phyloP scores from a whole-genome alignment of 345 rosid species.

The Firmiana major region DNA sequence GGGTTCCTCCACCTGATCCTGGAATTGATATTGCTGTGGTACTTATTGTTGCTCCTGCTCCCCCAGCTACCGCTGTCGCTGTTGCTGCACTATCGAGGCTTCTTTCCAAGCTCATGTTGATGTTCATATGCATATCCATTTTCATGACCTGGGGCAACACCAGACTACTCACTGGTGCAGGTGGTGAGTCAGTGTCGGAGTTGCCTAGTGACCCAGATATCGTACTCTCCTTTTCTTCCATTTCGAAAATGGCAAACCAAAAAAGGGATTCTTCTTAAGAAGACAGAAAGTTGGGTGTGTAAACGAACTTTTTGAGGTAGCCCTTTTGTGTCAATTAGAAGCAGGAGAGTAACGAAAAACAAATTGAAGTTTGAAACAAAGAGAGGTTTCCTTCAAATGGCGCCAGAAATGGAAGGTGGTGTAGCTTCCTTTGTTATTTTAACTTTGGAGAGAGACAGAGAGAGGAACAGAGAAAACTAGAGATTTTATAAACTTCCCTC shows the following conservation, averaged over 20 bases:
- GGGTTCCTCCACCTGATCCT: slow-evolving; percentile 1
- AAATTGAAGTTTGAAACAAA: slow-evolving; percentile 22
- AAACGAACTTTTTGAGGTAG: not conserved
- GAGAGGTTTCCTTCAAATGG: slow-evolving; percentile 28
- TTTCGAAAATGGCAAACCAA: slow-evolving; percentile 4
- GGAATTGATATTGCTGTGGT: not conserved
- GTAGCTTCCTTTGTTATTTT: not conserved
- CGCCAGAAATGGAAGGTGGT: slow-evolving; percentile 30
- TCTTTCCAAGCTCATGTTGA: slow-evolving; percentile 16
- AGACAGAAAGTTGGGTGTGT: not conserved
- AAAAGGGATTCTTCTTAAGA: not conserved
- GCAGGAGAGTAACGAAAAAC: slow-evolving; percentile 3
- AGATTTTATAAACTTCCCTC: slow-evolving; percentile 25
- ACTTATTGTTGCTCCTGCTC: not conserved
- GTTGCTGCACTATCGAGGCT: slow-evolving; percentile 6
- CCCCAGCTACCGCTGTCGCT: not conserved
- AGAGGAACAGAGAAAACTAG: not conserved
- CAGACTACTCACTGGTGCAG: slow-evolving; percentile 30
- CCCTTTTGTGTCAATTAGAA: not conserved
- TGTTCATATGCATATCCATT: slow-evolving; percentile 10
- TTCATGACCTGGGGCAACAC: slow-evolving; percentile 5
- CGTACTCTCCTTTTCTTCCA: slow-evolving; percentile 45
- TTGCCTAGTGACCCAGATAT: slow-evolving; percentile 32
- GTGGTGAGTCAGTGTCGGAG: slow-evolving; percentile 46
- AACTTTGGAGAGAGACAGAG: not conserved